These are phyloP conservation scores for Alternaria infectoria DNA, from an alignment of 2,329 filamentous ascomycete genomes.

Conservation along the genomic window DNA sequence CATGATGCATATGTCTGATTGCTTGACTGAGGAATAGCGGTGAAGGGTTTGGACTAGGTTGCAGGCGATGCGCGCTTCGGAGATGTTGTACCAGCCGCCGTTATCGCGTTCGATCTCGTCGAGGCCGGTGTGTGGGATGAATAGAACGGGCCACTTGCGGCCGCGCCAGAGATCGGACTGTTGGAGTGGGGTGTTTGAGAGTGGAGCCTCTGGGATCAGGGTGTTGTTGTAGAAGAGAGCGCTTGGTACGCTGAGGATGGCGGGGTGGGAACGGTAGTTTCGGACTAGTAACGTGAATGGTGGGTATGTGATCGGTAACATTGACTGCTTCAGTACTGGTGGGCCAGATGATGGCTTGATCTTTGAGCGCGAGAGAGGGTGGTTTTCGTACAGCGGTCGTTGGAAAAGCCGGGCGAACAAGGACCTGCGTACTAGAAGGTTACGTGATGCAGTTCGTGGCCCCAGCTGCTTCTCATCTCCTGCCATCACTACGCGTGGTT, in stretches of 20 bases:
- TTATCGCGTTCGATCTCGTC: slow-evolving; percentile 53
- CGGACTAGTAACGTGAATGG: slow-evolving; percentile 54
- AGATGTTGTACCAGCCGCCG: slow-evolving; percentile 48
- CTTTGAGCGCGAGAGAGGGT: slow-evolving; percentile 49
- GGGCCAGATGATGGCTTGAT: slow-evolving; percentile 28
- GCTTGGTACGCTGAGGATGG: slow-evolving; percentile 52
- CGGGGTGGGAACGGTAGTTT: slow-evolving; percentile 56
- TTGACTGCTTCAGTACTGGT: slow-evolving; percentile 36
- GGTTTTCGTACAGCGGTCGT: slow-evolving; percentile 47
- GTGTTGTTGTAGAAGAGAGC: slow-evolving; percentile 55
- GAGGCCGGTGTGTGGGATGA: slow-evolving; percentile 44
- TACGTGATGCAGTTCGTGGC: slow-evolving; percentile 46
- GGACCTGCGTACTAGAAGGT: slow-evolving; percentile 44
- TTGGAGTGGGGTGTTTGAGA: slow-evolving; percentile 30
- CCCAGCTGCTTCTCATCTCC: slow-evolving; percentile 56
- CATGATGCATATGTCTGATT: slow-evolving; percentile 53
- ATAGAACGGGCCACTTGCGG: slow-evolving; percentile 52
- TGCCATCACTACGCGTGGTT: slow-evolving; percentile 54
- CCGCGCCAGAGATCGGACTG: slow-evolving; percentile 46
- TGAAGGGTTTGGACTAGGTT: slow-evolving; percentile 37
- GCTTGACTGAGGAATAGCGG: slow-evolving; percentile 26
- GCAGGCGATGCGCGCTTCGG: slow-evolving; percentile 42
- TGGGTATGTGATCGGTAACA: slow-evolving; percentile 52
- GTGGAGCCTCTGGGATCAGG: slow-evolving; percentile 49
- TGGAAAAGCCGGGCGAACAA: slow-evolving; percentile 52